Evolutionary conservation across 2,329 filamentous ascomycete species (phyloP).

Genomic region (Talaromyces sp.): DNA sequence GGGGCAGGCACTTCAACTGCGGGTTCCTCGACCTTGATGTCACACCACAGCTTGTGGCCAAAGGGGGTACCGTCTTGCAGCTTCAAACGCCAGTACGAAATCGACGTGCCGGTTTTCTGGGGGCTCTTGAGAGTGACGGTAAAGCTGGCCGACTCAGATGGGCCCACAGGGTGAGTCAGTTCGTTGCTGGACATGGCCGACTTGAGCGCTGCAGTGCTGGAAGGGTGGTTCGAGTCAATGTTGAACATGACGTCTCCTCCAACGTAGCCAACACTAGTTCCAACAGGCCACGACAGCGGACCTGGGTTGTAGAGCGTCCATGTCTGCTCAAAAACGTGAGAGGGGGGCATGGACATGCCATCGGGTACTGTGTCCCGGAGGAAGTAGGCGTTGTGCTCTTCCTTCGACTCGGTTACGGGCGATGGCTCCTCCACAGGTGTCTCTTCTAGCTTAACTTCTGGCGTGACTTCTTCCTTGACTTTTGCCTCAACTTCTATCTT

Average conservation of each 20-base stretch:
- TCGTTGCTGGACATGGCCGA: conserved; percentile 79
- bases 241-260: conserved; percentile 97
- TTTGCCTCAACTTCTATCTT: background rate
- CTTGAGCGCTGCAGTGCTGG: conserved; percentile 70
- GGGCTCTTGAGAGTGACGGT: conserved; percentile 81
- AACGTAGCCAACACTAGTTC: conserved; percentile 84
- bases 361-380: conserved; percentile 73
- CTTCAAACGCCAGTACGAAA: conserved; percentile 96
- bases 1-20: conserved; percentile 18
- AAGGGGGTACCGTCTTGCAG: conserved; percentile 75
- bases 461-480: no score
- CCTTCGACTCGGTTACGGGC: background rate
- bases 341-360: conserved; percentile 65
- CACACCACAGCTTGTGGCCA: conserved; percentile 92
- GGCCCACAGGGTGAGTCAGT: conserved; percentile 61
- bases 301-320: conserved; percentile 90
- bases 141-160: conserved; percentile 73
- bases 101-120: conserved; percentile 66
- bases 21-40: conserved; percentile 61
- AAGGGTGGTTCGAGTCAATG: conserved; percentile 71
- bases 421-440: background rate
- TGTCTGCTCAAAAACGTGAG: conserved; percentile 75
- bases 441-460: no score
- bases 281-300: conserved; percentile 72
- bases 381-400: conserved; percentile 42